Conservation (phyloP, 2,329 filamentous ascomycete genomes). For the Elsinoe fawcettii region DNA sequence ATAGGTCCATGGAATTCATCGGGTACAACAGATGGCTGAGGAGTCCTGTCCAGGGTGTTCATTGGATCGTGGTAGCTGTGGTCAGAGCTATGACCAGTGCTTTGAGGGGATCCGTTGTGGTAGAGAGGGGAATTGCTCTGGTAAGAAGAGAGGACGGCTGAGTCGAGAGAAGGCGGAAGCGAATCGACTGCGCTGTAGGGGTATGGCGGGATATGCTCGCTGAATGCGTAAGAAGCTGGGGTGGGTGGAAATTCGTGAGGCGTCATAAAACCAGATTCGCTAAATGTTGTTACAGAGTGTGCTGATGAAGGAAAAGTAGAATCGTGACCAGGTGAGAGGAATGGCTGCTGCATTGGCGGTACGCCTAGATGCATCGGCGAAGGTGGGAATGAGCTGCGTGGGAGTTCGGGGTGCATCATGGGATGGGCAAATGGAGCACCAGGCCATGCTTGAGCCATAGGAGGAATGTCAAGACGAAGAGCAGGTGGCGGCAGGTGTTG, state of each 20-base stretch:
- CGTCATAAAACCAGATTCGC: slow-evolving; percentile 15
- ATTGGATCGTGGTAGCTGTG: slow-evolving; percentile 13
- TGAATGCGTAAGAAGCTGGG: slow-evolving; percentile 12
- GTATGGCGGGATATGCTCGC: slow-evolving; percentile 14
- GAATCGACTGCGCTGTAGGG: slow-evolving; percentile 12
- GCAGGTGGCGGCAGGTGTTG: slow-evolving; percentile 8
- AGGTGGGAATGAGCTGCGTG: background rate
- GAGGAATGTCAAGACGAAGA: slow-evolving; percentile 13
- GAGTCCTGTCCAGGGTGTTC: background rate
- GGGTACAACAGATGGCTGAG: background rate
- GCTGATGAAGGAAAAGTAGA: slow-evolving; percentile 13
- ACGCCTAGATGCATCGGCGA: slow-evolving; percentile 10
- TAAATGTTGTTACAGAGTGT: slow-evolving; percentile 15
- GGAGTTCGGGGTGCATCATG: slow-evolving; percentile 1
- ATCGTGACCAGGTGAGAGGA: slow-evolving; percentile 9
- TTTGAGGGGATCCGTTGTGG: slow-evolving; percentile 11
- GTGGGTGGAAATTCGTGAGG: slow-evolving; percentile 16
- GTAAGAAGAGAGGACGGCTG: slow-evolving; percentile 5
- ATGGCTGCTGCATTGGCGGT: slow-evolving; percentile 8
- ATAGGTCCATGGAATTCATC: slow-evolving; percentile 2
- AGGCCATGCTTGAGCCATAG: slow-evolving; percentile 5
- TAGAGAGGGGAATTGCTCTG: slow-evolving; percentile 3
- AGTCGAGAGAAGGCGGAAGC: slow-evolving; percentile 14
- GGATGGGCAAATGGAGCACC: background rate
- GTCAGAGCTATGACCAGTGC: slow-evolving; percentile 7